These are phyloP conservation scores for Neurospora sp. DNA, from an alignment of 495 filamentous ascomycete genomes.

Conservation along the genomic window DNA sequence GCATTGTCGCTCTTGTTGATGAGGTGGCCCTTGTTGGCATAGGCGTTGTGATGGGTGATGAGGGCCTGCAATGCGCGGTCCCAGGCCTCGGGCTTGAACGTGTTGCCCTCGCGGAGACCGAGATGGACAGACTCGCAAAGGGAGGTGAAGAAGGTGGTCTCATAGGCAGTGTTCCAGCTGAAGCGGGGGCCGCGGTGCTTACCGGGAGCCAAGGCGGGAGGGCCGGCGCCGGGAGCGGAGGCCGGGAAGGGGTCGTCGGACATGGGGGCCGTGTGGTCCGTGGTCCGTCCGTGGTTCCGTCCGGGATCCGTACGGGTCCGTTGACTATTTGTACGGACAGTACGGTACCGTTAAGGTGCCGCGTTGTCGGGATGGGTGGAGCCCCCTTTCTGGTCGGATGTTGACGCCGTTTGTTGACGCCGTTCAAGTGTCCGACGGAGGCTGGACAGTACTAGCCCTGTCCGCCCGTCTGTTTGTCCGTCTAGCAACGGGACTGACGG, in stretches of 20 bases:
- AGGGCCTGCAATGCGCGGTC: constrained; percentile 37
- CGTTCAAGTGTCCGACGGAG: not conserved
- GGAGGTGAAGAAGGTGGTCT: constrained; percentile 41
- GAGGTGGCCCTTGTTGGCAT: constrained; percentile 39
- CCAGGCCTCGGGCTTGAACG: constrained; percentile 43
- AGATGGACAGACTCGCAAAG: constrained; percentile 39
- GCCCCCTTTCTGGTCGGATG: not conserved
- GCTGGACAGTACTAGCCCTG: not conserved
- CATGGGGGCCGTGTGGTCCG: constrained; percentile 13
- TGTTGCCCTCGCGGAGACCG: constrained; percentile 38
- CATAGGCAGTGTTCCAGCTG: constrained; percentile 38
- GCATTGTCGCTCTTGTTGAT: constrained; percentile 47
- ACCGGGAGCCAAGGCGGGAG: constrained; percentile 10
- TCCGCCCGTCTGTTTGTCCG: not conserved
- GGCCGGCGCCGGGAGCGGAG: constrained; percentile 8
- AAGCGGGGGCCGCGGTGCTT: constrained; percentile 40
- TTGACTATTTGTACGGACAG: not conserved
- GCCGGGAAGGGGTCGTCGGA: constrained; percentile 24
- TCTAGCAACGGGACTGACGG: not conserved
- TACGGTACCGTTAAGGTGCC: not conserved
- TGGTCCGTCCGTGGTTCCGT: not conserved
- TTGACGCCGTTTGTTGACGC: not conserved
- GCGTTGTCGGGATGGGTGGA: not conserved
- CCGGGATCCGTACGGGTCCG: not conserved
- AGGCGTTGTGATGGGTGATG: constrained; percentile 34